Percentiles rank a stretch among this genome's conserved stretches.
Conservation (phyloP, 805 yeast species). For the Hanseniaspora guilliermondii region DNA sequence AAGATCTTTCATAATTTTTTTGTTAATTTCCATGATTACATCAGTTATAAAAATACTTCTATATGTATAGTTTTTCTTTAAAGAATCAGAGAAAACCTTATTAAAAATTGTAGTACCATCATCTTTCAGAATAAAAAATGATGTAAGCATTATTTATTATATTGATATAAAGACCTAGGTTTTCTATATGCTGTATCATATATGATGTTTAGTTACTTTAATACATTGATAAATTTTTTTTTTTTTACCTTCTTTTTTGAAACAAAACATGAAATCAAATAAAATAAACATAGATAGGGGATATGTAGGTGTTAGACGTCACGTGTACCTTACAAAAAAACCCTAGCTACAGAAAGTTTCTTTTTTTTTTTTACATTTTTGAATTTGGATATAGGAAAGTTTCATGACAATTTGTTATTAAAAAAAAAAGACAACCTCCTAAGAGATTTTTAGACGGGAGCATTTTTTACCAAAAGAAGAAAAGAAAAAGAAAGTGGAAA, state of each 20-base stretch:
- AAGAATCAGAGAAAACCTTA: not conserved
- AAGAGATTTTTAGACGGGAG: too few relatives aligned
- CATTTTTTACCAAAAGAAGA: not conserved
- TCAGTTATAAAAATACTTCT: slow-evolving; percentile 6
- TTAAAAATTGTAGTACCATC: slow-evolving; percentile 7
- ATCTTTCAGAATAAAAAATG: slow-evolving; percentile 2
- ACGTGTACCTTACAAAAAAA: too few relatives aligned
- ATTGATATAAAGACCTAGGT: too few relatives aligned
- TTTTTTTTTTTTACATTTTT: not conserved
- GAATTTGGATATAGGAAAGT: too few relatives aligned
- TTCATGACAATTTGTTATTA: too few relatives aligned
- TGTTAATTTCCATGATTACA: slow-evolving; percentile 8
- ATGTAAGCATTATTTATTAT: slow-evolving; percentile 5
- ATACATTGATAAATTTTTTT: not conserved
- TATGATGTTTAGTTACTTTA: too few relatives aligned
- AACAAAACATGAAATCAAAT: too few relatives aligned
- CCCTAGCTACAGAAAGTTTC: too few relatives aligned
- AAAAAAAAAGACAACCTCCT: not conserved
- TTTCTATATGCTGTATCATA: too few relatives aligned
- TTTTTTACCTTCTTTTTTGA: not conserved
- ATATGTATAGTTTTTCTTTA: slow-evolving; percentile 6
- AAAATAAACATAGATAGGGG: not conserved
- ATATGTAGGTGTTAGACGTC: too few relatives aligned
- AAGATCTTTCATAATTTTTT: not conserved
- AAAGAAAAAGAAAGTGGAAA: not conserved